Conservation (phyloP, 371 early-diverging fungal genomes). For the Mucor racemosus region DNA sequence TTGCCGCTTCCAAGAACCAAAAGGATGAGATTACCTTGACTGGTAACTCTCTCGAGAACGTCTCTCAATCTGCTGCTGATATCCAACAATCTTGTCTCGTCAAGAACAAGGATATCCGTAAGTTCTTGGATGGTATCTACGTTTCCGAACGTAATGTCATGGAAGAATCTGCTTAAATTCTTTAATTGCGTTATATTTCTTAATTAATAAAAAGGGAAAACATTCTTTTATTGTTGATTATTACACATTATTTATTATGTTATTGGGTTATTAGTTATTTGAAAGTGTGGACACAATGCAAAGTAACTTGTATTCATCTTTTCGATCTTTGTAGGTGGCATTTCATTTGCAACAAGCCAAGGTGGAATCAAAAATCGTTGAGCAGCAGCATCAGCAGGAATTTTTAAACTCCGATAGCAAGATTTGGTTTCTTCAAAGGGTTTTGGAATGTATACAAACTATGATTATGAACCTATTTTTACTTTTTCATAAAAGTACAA, state of each 20-base stretch:
- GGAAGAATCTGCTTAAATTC: conserved; percentile 34
- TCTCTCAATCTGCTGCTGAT: conserved; percentile 95
- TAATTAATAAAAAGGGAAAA: conserved; percentile 6
- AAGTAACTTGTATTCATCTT: no score
- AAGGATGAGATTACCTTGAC: conserved; percentile 98
- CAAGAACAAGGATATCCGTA: conserved; percentile 97
- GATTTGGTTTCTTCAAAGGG: no score
- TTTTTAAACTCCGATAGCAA: no score
- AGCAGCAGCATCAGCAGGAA: no score
- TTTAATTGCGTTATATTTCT: conserved; percentile 1
- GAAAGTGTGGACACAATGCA: no score
- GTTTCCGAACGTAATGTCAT: conserved; percentile 80
- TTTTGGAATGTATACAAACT: no score
- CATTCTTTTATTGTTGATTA: not conserved
- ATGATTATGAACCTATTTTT: no score
- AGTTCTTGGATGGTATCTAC: conserved; percentile 99
- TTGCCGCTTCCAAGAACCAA: conserved; percentile 81
- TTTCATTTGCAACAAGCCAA: no score
- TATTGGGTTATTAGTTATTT: no score
- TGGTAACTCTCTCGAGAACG: conserved; percentile 97
- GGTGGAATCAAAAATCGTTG: no score
- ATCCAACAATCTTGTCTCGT: conserved; percentile 81
- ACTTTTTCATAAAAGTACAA: no score
- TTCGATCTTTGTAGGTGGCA: no score
- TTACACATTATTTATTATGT: not conserved